phyloP scores from a whole-genome alignment of 2,329 filamentous ascomycete species.

The Nakataea oryzae region DNA sequence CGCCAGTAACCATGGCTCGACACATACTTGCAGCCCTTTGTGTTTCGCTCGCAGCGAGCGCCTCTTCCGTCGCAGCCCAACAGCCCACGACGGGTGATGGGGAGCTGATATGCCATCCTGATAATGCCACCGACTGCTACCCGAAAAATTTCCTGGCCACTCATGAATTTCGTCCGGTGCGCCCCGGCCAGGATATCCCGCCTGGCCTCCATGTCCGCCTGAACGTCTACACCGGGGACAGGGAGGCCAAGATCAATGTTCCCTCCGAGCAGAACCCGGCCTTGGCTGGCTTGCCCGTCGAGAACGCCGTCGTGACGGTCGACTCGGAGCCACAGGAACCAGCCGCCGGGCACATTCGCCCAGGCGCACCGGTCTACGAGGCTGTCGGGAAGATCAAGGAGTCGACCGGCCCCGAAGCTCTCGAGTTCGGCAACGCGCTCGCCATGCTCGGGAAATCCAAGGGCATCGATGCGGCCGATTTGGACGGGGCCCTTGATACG shows the following conservation, averaged over 20 bases:
- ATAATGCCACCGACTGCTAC: constrained; percentile 52
- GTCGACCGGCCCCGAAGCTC: constrained; percentile 29
- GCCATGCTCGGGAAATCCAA: constrained; percentile 33
- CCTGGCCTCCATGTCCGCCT: constrained; percentile 55
- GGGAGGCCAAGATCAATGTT: constrained; percentile 57
- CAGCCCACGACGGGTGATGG: constrained; percentile 14
- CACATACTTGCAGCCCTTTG: neutral
- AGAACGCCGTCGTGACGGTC: constrained; percentile 42
- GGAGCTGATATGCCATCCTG: constrained; percentile 57
- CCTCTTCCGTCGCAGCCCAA: neutral
- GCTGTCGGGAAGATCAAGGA: constrained; percentile 45
- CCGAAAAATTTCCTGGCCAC: constrained; percentile 54
- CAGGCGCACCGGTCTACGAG: constrained; percentile 46
- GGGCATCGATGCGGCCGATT: constrained; percentile 14
- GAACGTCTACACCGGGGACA: constrained; percentile 51
- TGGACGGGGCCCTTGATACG: constrained; percentile 41
- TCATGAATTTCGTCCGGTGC: constrained; percentile 52
- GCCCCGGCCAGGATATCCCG: constrained; percentile 55
- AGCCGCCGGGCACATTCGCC: constrained; percentile 23
- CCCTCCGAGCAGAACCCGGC: constrained; percentile 37
- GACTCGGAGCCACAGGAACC: constrained; percentile 28
- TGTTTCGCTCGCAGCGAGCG: neutral
- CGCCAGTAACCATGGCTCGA: neutral
- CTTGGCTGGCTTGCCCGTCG: constrained; percentile 39
- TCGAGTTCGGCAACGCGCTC: constrained; percentile 35